phyloP scores from a whole-genome alignment of 73 alveolate genomes.

The Breviolum minutum region DNA sequence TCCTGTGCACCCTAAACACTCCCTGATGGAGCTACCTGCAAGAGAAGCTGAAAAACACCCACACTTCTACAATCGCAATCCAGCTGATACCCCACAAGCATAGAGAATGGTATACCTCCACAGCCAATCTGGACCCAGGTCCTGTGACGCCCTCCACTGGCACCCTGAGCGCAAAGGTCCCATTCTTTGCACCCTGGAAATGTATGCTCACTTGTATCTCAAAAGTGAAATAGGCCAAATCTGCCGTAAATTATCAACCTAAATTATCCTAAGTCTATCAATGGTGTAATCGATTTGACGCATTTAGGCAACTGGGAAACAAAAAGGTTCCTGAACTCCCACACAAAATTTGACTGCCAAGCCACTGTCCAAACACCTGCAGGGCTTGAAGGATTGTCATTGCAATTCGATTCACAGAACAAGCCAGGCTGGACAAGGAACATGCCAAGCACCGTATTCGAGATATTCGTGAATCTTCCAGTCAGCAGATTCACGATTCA shows the following conservation, averaged over 20 bases:
- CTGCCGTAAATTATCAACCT: neutral
- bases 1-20: neutral
- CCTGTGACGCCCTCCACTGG: conserved; percentile 33
- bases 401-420: no score
- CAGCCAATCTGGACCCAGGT: neutral
- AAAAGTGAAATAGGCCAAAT: neutral
- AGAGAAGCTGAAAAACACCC: neutral
- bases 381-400: no score
- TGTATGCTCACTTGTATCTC: neutral
- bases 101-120: no score
- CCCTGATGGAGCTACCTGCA: neutral
- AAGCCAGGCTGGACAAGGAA: no score
- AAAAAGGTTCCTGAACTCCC: neutral
- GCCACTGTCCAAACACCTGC: conserved; percentile 29
- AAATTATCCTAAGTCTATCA: neutral
- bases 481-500: neutral
- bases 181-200: neutral
- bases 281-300: neutral
- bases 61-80: neutral
- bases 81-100: neutral
- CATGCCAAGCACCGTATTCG: no score
- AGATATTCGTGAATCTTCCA: no score
- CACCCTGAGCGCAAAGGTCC: neutral
- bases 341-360: neutral
- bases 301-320: neutral